Evolutionary conservation across 2,329 filamentous ascomycete genomes (phyloP).

Genomic region (Talaromyces sp.): DNA sequence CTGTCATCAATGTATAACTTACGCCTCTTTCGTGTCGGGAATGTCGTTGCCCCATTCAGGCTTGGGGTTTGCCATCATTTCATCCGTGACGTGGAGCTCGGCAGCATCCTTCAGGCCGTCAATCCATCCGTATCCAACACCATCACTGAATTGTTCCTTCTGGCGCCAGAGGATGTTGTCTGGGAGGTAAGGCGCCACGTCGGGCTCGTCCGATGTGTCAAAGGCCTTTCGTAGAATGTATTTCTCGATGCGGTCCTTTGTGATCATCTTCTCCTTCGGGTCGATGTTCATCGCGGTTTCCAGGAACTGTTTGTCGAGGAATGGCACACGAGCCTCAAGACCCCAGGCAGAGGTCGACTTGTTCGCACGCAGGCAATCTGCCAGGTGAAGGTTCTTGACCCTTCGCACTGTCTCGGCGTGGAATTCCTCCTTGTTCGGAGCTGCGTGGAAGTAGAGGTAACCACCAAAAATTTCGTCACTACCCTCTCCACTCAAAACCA

Average conservation of each 20-base stretch:
- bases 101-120: slow-evolving; percentile 94
- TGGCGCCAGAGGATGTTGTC: slow-evolving; percentile 95
- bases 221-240: slow-evolving; percentile 98
- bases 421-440: slow-evolving; percentile 85
- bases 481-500: slow-evolving; percentile 95
- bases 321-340: slow-evolving; percentile 93
- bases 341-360: slow-evolving; percentile 99
- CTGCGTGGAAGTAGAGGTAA: slow-evolving; percentile 97
- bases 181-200: slow-evolving; percentile 78
- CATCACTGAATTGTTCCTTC: slow-evolving; percentile 99
- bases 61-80: slow-evolving; percentile 98
- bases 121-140: slow-evolving; percentile 98
- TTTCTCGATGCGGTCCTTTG: slow-evolving; percentile 83
- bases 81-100: slow-evolving; percentile 81
- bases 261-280: slow-evolving; percentile 93
- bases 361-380: slow-evolving; percentile 97
- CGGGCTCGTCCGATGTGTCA: slow-evolving; percentile 82
- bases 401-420: slow-evolving; percentile 91
- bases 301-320: slow-evolving; percentile 96
- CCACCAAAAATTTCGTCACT: slow-evolving; percentile 98
- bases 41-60: slow-evolving; percentile 90
- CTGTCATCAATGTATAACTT: slow-evolving; percentile 32
- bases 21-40: slow-evolving; percentile 95
- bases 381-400: slow-evolving; percentile 91
- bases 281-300: slow-evolving; percentile 91